Evolutionary conservation across 805 yeast species (phyloP).

Genomic region (Wickerhamiella nectarea): DNA sequence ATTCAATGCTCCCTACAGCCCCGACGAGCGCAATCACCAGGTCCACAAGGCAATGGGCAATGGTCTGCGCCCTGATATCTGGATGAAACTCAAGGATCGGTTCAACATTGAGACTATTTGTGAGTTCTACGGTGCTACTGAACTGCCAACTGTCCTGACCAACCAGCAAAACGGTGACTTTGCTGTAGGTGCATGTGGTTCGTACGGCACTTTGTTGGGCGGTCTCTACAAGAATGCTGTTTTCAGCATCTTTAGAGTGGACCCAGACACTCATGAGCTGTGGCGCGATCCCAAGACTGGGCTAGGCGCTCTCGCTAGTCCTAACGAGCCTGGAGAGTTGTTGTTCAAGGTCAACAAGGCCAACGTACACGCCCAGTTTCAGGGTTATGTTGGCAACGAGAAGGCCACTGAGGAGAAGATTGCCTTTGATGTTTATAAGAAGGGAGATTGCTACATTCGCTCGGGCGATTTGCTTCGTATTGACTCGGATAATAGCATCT

Average conservation of each 20-base stretch:
- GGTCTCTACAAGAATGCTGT: slow-evolving; percentile 39
- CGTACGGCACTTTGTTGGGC: slow-evolving; percentile 40
- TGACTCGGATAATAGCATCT: slow-evolving; percentile 56
- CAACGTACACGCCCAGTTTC: slow-evolving; percentile 63
- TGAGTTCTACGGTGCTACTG: slow-evolving; percentile 90
- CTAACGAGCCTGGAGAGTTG: slow-evolving; percentile 75
- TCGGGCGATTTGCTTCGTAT: slow-evolving; percentile 68
- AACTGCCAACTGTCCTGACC: slow-evolving; percentile 79
- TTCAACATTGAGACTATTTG: slow-evolving; percentile 67
- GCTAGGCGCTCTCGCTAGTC: slow-evolving; percentile 38
- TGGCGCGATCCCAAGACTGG: slow-evolving; percentile 59
- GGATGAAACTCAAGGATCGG: slow-evolving; percentile 66
- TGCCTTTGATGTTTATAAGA: slow-evolving; percentile 53
- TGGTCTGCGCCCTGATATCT: slow-evolving; percentile 79
- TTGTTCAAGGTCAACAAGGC: slow-evolving; percentile 56
- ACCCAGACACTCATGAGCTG: slow-evolving; percentile 59
- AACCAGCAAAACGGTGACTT: slow-evolving; percentile 61
- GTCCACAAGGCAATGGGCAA: slow-evolving; percentile 74
- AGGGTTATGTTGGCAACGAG: slow-evolving; percentile 75
- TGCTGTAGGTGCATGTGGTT: slow-evolving; percentile 83
- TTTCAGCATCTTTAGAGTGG: slow-evolving; percentile 50
- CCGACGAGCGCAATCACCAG: slow-evolving; percentile 44
- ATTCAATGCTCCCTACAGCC: slow-evolving; percentile 48
- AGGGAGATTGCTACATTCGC: slow-evolving; percentile 87
- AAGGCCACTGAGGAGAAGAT: slow-evolving; percentile 69